Percentiles rank a stretch among this genome's conserved stretches.
Conservation (phyloP, 306 rosid genomes). For the Gynostemma pentaphyllum region DNA sequence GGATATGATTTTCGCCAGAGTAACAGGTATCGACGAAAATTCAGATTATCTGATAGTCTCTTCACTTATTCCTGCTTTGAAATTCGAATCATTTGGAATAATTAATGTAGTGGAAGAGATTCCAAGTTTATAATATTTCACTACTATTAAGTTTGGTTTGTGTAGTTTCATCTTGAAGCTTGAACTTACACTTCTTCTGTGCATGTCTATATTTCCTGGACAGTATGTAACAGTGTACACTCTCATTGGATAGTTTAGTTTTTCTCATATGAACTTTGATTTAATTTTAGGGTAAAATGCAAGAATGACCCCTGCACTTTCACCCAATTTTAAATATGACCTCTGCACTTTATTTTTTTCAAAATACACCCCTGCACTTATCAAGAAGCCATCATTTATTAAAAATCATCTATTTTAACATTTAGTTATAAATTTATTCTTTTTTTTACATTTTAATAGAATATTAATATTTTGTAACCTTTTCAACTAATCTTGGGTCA, state of each 20-base stretch:
- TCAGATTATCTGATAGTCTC: neutral
- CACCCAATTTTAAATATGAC: no score
- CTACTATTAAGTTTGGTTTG: neutral
- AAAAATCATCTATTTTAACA: no score
- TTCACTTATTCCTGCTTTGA: neutral
- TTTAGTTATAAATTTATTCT: no score
- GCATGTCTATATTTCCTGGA: neutral
- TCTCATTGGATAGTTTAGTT: neutral
- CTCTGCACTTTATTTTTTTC: no score
- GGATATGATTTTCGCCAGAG: constrained; percentile 99
- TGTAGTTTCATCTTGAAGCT: neutral
- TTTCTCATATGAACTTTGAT: neutral
- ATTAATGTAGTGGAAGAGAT: neutral
- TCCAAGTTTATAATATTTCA: neutral
- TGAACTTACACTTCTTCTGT: neutral
- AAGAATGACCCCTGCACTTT: no score
- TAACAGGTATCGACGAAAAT: constrained; percentile 54
- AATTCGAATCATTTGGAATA: neutral
- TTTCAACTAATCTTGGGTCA: no score
- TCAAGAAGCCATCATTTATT: no score
- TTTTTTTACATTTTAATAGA: no score
- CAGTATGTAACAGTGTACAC: neutral
- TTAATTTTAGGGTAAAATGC: no score
- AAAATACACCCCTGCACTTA: no score
- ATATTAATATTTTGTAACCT: no score